Evolutionary conservation across 257 asterid species (phyloP).

Genomic region (Anisodus tanguticus): DNA sequence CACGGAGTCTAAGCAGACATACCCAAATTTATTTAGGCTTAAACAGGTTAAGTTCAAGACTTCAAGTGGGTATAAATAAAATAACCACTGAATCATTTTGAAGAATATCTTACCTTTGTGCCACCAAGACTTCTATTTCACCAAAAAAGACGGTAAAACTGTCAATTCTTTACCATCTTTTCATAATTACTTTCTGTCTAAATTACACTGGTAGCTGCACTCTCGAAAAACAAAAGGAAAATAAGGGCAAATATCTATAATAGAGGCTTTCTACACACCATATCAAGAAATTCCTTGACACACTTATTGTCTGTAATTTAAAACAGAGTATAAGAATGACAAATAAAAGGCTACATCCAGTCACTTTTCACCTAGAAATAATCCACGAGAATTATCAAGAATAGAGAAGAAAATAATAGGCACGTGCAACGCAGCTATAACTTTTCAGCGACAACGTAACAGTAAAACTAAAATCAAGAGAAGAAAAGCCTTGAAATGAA

Average conservation of each 20-base stretch:
- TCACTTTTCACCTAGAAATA: conserved; percentile 7
- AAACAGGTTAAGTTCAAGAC: neutral
- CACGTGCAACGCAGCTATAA: neutral
- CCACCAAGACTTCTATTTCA: conserved; percentile 22
- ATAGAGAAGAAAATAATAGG: neutral
- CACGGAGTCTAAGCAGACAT: neutral
- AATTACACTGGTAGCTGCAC: conserved; percentile 7
- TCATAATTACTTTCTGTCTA: neutral
- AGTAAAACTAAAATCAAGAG: neutral
- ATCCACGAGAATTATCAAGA: neutral
- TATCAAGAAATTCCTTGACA: conserved; percentile 19
- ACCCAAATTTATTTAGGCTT: conserved; percentile 4
- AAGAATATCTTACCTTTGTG: neutral
- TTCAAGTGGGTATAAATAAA: neutral
- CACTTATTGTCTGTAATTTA: neutral
- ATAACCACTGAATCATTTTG: neutral
- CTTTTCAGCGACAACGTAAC: neutral
- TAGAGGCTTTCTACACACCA: conserved; percentile 14
- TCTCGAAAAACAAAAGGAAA: neutral
- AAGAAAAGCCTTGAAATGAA: conserved; percentile 13
- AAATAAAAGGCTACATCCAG: conserved; percentile 10
- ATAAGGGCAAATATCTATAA: conserved; percentile 3
- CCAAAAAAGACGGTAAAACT: neutral
- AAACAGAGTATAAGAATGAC: conserved; percentile 22
- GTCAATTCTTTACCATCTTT: conserved; percentile 6